Conservation (phyloP, 495 filamentous ascomycete species). For the Ascodesmis nigricans region DNA sequence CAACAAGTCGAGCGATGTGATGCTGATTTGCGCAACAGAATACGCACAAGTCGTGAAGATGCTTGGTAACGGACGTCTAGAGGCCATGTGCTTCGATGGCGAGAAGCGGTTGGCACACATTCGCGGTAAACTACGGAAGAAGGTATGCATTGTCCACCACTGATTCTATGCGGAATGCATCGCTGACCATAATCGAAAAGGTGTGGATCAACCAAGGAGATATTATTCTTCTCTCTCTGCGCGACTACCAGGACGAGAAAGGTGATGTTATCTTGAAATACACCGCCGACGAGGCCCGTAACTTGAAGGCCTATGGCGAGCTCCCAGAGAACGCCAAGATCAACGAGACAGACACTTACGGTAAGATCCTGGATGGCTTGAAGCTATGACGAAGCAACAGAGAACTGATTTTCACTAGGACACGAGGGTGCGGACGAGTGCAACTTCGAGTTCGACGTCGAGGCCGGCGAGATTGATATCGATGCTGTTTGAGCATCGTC, state of each 20-base stretch:
- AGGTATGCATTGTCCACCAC: slow-evolving; percentile 29
- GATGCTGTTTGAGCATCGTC: slow-evolving; percentile 53
- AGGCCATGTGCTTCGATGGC: slow-evolving; percentile 94
- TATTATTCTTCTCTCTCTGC: slow-evolving; percentile 88
- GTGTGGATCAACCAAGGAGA: slow-evolving; percentile 98
- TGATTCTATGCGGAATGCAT: neutral
- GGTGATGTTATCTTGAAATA: slow-evolving; percentile 99
- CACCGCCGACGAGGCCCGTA: slow-evolving; percentile 86
- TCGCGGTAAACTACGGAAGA: slow-evolving; percentile 92
- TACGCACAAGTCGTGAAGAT: slow-evolving; percentile 98
- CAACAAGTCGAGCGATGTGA: slow-evolving; percentile 5
- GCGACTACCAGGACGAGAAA: slow-evolving; percentile 98
- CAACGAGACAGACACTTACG: slow-evolving; percentile 90
- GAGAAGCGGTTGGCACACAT: slow-evolving; percentile 66
- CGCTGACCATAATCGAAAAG: slow-evolving; percentile 4
- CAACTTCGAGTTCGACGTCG: slow-evolving; percentile 62
- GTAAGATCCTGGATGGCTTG: slow-evolving; percentile 19
- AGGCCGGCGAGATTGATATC: slow-evolving; percentile 44
- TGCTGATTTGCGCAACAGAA: slow-evolving; percentile 36
- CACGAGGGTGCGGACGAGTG: slow-evolving; percentile 52
- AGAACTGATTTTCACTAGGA: slow-evolving; percentile 15
- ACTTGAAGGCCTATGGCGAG: slow-evolving; percentile 88
- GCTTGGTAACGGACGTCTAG: slow-evolving; percentile 91
- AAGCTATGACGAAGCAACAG: too few species aligned
- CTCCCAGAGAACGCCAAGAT: slow-evolving; percentile 96